Evolutionary conservation across 2,329 filamentous ascomycete genomes (phyloP), one percentile per base, ranked within the genome.

Genomic region (Dendryphion nanum): DNA sequence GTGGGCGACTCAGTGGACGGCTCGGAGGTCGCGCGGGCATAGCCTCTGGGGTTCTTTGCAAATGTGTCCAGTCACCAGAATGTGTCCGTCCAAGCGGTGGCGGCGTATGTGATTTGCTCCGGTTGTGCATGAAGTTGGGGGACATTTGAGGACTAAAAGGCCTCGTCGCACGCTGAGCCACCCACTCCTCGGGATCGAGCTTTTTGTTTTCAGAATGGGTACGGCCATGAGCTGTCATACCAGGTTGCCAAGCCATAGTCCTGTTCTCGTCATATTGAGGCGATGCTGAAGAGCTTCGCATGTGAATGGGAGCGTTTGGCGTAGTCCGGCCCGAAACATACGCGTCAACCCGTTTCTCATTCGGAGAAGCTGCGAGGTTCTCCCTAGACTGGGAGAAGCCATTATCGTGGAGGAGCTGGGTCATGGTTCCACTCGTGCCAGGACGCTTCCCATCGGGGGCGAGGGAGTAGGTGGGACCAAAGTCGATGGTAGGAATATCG

Each of bases 391-490:
- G 62, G 21, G 57, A 59, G 35, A 47, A 42, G 7, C 45, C 44
- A 12, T 39, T 46, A 13, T 66, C 56, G 20, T 63, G 55, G 16
- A 50, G 34, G 15, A 47, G 57, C 35, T 68, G 67, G 1, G 64
- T 74, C 41, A 78, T 61, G 3, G 76, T 75, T 30, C 76, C 75
- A 33, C 73, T 75, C 2, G 77, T 80, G 29, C 63, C 72, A n/a
- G 79, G 77, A 6, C 77, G 74, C 50, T 71, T 73, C 14, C 67
- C 71, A 30, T 70, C 70, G 18, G 78, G 75, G 44, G 70, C 71
- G 40, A 89, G 84, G 42, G 85, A 83, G 51, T 87, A 70, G 0
- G 90, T 95, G 5, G 84, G 88, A 0, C 91, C 91, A 66, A 96
- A 96, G 62, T 96, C 83, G 45, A 95, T 79, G 4, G 76, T 69